phyloP scores from a whole-genome alignment of 1,284 basidiomycete genomes.

The Ceratobasidium sp. region DNA sequence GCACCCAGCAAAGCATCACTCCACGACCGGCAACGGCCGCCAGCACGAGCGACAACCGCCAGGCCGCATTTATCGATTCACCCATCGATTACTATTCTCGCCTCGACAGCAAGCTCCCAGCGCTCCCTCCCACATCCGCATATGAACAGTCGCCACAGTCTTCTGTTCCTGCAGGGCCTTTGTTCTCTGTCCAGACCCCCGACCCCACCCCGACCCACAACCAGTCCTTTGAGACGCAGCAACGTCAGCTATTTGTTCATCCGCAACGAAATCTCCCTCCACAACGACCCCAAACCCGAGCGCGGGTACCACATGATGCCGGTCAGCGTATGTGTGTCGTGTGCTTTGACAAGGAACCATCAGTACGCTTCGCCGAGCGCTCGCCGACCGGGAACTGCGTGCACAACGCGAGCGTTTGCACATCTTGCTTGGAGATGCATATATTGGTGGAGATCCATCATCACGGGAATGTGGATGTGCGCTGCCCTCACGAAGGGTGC shows the following conservation, averaged over 20 bases:
- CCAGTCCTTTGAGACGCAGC: not conserved
- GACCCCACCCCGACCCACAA: not conserved
- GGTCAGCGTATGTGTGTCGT: conserved; percentile 7
- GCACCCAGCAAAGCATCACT: not conserved
- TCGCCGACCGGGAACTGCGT: not conserved
- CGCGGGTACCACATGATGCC: not conserved
- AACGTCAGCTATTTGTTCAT: not conserved
- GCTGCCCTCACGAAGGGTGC: conserved; percentile 19
- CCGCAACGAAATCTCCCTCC: not conserved
- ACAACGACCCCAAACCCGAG: not conserved
- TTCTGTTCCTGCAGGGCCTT: not conserved
- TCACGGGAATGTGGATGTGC: not conserved
- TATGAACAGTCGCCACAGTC: not conserved
- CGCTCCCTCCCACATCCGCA: not conserved
- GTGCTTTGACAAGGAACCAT: conserved; percentile 5
- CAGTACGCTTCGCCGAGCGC: conserved; percentile 19
- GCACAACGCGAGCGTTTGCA: conserved; percentile 10
- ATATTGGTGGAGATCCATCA: conserved; percentile 5
- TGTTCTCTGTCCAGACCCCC: not conserved
- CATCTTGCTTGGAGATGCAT: conserved; percentile 2
- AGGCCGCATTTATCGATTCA: conserved; percentile 9
- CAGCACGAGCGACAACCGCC: not conserved
- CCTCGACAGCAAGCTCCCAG: conserved; percentile 7
- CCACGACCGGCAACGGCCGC: not conserved
- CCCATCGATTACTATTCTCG: conserved; percentile 23